Percentiles rank a stretch among this genome's conserved stretches.
phyloP scores from a whole-genome alignment of 192 early-diverging fungal species.

The Gamsiella multidivaricata region DNA sequence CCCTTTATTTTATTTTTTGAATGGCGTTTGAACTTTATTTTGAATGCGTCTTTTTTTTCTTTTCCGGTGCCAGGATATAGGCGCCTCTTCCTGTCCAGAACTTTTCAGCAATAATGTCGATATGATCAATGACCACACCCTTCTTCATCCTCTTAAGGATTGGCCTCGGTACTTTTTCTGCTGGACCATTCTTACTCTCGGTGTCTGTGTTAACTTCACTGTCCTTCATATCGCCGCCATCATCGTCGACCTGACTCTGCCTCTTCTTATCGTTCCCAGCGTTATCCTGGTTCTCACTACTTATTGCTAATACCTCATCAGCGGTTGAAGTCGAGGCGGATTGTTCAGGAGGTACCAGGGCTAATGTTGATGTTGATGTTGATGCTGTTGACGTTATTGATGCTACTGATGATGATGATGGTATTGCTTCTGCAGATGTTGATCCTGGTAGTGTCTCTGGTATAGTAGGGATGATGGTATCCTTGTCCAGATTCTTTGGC shows the following conservation, averaged over 20 bases:
- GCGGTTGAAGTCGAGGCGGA: neutral
- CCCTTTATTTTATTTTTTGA: no score
- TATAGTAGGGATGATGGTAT: slow-evolving; percentile 34
- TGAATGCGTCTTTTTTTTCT: slow-evolving; percentile 34
- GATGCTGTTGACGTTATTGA: neutral
- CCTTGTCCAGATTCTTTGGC: slow-evolving; percentile 37
- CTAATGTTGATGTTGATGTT: slow-evolving; percentile 2
- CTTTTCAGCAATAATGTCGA: slow-evolving; percentile 78
- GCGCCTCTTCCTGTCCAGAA: slow-evolving; percentile 74
- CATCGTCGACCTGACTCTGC: neutral
- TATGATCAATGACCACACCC: slow-evolving; percentile 64
- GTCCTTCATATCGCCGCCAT: neutral
- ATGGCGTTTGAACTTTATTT: slow-evolving; percentile 3
- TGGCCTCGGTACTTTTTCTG: slow-evolving; percentile 16
- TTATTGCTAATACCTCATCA: neutral
- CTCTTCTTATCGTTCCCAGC: neutral
- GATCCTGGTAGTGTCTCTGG: slow-evolving; percentile 48
- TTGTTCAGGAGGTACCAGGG: neutral
- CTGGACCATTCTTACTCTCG: slow-evolving; percentile 17
- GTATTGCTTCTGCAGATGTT: slow-evolving; percentile 12
- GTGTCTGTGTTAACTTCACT: slow-evolving; percentile 11
- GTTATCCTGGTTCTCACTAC: neutral
- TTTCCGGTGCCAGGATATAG: slow-evolving; percentile 45
- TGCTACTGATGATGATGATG: neutral
- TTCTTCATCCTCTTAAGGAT: slow-evolving; percentile 63